Base-by-base conservation (phyloP, 768 basidiomycete genomes). In the Floccularia luteovirens region DNA sequence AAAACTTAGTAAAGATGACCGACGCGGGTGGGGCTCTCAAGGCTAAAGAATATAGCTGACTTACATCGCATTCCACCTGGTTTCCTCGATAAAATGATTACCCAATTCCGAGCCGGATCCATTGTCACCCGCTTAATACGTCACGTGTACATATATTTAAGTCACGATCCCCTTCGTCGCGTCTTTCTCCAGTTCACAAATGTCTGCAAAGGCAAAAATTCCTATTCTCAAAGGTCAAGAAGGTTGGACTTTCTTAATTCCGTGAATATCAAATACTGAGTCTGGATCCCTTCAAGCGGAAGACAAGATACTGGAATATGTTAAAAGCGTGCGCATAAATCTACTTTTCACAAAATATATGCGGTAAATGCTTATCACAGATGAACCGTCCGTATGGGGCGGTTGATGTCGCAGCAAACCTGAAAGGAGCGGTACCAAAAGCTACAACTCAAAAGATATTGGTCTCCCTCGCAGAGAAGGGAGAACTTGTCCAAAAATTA, bases 381-480 rank as follows among this genome's bases (percentile, higher is more conserved):
- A 88, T 90, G 77, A 94, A 94, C 59, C 74, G 90, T n/a, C 90
- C 90, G 4, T 93, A 82, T 52, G 90, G 90, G 5, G 90, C 89
- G 44, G 90, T 92, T 24, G 91, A 96, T 56, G 81, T 94, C 4
- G 74, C 86, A 12, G 88, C 90, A 7, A 96, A 96, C 60, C 64
- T 96, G 22, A 93, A 93, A 59, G 88, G 88, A 37, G 82, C 82
- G 7, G 81, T 94, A 3, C 79, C 88, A 5, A 96, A 96, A 56
- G 63, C 88, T 1, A 69, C 80, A 2, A 80, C 82, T 0, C 89
- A 90, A 54, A 96, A 94, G 63, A 84, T 93, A 33, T 69, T 94
- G 11, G 62, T 75, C 2, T 63, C 78, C 1, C 72, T 94, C 13
- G 82, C 92, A n/a, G 92, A 93, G 48, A 90, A 81, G 55, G 88